Evolutionary conservation across 257 asterid genomes (phyloP).

Genomic region (Nemophila menziesii): DNA sequence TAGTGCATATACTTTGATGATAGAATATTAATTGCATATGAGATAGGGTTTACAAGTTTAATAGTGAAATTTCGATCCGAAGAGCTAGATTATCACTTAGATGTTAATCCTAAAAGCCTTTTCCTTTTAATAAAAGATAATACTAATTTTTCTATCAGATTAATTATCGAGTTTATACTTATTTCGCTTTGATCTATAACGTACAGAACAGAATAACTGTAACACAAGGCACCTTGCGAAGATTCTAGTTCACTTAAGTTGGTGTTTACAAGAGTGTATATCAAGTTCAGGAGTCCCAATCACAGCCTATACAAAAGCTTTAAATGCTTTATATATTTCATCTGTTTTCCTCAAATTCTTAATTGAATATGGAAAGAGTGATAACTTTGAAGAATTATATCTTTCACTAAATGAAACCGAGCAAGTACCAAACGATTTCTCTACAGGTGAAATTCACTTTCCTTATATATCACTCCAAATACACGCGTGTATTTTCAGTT

Average conservation of each 20-base stretch:
- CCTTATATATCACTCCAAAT: no score
- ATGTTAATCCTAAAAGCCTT: not conserved
- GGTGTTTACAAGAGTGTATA: conserved; percentile 87
- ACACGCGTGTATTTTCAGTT: not conserved
- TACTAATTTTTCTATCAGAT: not conserved
- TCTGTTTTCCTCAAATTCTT: conserved; percentile 81
- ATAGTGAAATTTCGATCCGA: not conserved
- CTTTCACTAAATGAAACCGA: conserved; percentile 59
- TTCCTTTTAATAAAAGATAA: not conserved
- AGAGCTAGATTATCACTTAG: not conserved
- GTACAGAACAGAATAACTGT: conserved; percentile 71
- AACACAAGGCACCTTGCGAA: conserved; percentile 84
- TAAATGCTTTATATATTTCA: conserved; percentile 67
- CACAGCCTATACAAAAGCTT: conserved; percentile 53
- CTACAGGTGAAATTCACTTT: conserved; percentile 60
- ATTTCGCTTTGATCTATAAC: no score
- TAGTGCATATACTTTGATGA: no score
- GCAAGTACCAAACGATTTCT: conserved; percentile 40
- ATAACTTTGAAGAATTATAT: conserved; percentile 66
- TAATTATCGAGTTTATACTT: no score
- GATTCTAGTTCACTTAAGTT: conserved; percentile 66
- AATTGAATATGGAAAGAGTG: conserved; percentile 61
- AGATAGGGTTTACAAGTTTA: not conserved
- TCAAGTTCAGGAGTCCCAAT: conserved; percentile 49
- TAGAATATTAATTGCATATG: not conserved